A percentile compares a stretch with the other conserved stretches of the same genome.
Conservation (phyloP, 1,284 basidiomycete species). For the Stygiomarasmius scandens region DNA sequence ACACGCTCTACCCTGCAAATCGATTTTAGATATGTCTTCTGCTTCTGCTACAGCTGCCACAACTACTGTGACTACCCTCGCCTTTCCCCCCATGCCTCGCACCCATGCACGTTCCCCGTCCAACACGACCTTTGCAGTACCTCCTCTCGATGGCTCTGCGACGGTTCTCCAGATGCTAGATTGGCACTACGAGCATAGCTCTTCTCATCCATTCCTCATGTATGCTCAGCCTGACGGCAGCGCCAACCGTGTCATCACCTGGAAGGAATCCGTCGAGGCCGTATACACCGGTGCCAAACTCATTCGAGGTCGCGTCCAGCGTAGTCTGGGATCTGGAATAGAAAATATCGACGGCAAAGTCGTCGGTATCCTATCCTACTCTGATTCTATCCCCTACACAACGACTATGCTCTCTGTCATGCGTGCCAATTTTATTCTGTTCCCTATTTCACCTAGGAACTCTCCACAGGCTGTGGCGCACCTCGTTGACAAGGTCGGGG, state of each 20-base stretch:
- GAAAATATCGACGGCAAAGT: neutral
- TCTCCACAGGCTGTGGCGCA: neutral
- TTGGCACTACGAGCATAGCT: constrained; percentile 10
- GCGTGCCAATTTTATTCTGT: constrained; percentile 22
- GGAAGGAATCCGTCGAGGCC: constrained; percentile 13
- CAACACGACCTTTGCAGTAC: neutral
- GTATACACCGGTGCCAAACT: constrained; percentile 5
- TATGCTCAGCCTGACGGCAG: neutral
- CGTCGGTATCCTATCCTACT: constrained; percentile 2
- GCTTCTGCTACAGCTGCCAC: too few species aligned
- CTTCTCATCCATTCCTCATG: constrained; percentile 15
- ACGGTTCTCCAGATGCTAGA: constrained; percentile 4
- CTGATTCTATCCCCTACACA: constrained; percentile 6
- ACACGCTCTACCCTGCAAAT: too few species aligned
- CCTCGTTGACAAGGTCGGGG: constrained; percentile 1
- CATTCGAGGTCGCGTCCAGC: neutral
- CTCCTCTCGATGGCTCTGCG: neutral
- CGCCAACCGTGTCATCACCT: constrained; percentile 5
- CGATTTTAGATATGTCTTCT: too few species aligned
- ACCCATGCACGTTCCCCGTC: too few species aligned
- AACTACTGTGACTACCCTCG: too few species aligned
- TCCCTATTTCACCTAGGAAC: constrained; percentile 32
- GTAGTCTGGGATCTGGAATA: too few species aligned
- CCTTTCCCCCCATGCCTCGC: too few species aligned
- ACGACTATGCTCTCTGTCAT: constrained; percentile 7